Conservation (phyloP, 1,139 yeast genomes). For the Sugiyamaella sp. region DNA sequence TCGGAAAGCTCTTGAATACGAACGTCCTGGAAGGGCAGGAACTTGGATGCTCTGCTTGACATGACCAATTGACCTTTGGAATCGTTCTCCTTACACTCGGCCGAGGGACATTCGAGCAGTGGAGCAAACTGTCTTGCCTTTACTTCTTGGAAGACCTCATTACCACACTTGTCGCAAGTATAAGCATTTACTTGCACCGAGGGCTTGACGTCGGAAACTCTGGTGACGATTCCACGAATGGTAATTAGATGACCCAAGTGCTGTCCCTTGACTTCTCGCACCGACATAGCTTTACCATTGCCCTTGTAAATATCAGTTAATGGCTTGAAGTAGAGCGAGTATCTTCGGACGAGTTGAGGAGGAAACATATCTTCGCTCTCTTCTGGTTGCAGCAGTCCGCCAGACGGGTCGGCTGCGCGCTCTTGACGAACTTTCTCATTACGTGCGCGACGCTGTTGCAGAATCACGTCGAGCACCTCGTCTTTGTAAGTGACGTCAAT, state of each 20-base stretch:
- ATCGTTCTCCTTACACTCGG: slow-evolving; percentile 75
- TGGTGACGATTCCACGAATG: slow-evolving; percentile 89
- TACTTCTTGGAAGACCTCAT: slow-evolving; percentile 95
- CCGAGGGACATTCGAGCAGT: slow-evolving; percentile 79
- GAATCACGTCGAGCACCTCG: slow-evolving; percentile 89
- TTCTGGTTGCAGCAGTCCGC: slow-evolving; percentile 16
- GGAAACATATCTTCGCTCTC: slow-evolving; percentile 63
- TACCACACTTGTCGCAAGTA: slow-evolving; percentile 97
- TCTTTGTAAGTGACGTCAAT: slow-evolving; percentile 77
- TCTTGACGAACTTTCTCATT: slow-evolving; percentile 75
- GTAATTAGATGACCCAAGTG: slow-evolving; percentile 87
- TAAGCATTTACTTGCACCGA: slow-evolving; percentile 89
- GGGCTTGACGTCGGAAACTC: slow-evolving; percentile 97
- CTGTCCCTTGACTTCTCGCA: slow-evolving; percentile 84
- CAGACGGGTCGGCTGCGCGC: slow-evolving; percentile 43
- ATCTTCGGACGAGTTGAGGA: slow-evolving; percentile 81
- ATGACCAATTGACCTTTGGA: slow-evolving; percentile 87
- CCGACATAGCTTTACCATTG: slow-evolving; percentile 67
- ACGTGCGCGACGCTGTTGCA: slow-evolving; percentile 84
- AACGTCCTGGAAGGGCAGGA: slow-evolving; percentile 92
- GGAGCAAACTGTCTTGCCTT: slow-evolving; percentile 84
- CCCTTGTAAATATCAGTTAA: slow-evolving; percentile 51
- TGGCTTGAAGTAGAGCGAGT: slow-evolving; percentile 85
- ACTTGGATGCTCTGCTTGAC: slow-evolving; percentile 95
- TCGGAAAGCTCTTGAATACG: slow-evolving; percentile 92